Evolutionary conservation across 768 basidiomycete species (phyloP).

Genomic region (Tubosaeta sp.): DNA sequence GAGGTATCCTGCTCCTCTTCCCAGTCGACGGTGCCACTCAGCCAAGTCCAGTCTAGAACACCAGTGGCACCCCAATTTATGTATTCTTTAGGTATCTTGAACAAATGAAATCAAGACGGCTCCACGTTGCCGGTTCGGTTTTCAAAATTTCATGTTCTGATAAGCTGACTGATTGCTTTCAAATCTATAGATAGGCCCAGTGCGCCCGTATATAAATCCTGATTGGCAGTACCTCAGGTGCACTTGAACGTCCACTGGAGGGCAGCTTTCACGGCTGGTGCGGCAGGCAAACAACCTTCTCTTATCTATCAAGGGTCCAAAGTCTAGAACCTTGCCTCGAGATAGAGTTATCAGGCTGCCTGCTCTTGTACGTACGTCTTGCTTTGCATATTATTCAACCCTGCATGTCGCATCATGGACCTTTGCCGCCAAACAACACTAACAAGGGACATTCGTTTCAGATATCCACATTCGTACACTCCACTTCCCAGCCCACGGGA

Average conservation of each 20-base stretch:
- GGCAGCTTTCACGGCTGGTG: no score
- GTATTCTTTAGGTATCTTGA: slow-evolving; percentile 5
- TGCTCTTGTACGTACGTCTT: slow-evolving; percentile 11
- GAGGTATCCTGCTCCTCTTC: background rate
- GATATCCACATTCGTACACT: background rate
- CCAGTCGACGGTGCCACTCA: background rate
- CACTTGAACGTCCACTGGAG: no score
- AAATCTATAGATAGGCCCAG: slow-evolving; percentile 2
- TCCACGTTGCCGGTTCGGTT: background rate
- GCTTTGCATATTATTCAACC: background rate
- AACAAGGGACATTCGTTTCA: background rate
- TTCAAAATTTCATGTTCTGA: no score
- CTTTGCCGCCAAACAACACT: background rate
- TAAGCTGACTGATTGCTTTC: background rate
- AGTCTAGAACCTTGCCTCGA: slow-evolving; percentile 7
- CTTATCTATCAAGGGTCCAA: slow-evolving; percentile 4
- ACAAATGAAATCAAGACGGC: background rate
- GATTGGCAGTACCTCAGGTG: background rate
- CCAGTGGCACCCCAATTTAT: slow-evolving; percentile 5
- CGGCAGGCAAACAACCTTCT: background rate
- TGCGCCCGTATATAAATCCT: background rate
- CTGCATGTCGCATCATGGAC: background rate
- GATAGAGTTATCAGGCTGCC: background rate
- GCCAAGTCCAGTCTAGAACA: slow-evolving; percentile 3
- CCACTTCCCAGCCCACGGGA: background rate